Evolutionary conservation across 257 asterid genomes (phyloP).

Genomic region (Solanum infundibuliforme): DNA sequence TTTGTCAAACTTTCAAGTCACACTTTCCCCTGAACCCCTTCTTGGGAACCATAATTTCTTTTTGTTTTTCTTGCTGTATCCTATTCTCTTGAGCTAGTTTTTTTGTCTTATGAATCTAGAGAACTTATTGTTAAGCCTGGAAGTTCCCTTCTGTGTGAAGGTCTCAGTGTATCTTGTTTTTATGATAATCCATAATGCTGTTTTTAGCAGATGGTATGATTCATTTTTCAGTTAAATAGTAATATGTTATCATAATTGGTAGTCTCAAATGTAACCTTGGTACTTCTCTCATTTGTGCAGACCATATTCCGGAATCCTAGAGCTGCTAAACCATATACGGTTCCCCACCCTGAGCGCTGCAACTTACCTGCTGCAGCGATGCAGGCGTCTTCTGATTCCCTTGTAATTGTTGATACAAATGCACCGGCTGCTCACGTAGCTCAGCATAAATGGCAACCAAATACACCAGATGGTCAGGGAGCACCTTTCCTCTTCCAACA

Average conservation of each 20-base stretch:
- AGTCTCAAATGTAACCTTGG: background rate
- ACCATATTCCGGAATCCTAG: conserved; percentile 91
- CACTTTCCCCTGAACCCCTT: background rate
- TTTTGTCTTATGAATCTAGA: background rate
- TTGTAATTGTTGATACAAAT: conserved; percentile 60
- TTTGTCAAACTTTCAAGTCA: background rate
- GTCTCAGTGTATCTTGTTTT: background rate
- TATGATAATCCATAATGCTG: background rate
- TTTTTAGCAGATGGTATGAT: background rate
- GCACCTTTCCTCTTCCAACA: conserved; percentile 95
- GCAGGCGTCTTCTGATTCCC: conserved; percentile 82
- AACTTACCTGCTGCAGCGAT: conserved; percentile 95
- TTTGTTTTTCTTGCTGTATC: background rate
- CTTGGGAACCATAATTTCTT: background rate
- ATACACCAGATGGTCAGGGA: conserved; percentile 98
- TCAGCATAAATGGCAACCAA: conserved; percentile 98
- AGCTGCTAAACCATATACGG: conserved; percentile 67
- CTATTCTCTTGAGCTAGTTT: background rate
- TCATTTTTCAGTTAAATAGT: background rate
- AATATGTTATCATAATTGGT: background rate
- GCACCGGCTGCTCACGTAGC: conserved; percentile 94
- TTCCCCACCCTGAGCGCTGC: conserved; percentile 91
- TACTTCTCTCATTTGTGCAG: conserved; percentile 24
- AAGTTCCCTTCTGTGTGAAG: background rate
- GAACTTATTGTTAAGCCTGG: background rate